Evolutionary conservation across 257 asterid species (phyloP), one percentile per base, ranked within the genome.

Genomic region (Lithospermum erythrorhizon): DNA sequence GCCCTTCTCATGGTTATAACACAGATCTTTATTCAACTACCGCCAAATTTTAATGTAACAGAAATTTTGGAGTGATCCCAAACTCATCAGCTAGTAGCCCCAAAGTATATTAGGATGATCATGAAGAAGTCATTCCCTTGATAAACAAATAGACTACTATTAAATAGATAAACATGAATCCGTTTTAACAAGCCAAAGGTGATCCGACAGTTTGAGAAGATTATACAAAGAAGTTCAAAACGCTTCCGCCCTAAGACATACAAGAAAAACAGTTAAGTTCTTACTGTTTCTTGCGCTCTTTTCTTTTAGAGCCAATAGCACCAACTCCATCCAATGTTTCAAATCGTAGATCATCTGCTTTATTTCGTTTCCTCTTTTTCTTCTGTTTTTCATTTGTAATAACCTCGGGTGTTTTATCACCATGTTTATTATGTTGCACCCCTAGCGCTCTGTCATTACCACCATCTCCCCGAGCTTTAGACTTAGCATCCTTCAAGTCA

Each of bases 241-340:
- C 41, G n/a, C 60, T 15, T 17, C 15, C 54, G 2, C 5, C 11
- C 37, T 55, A 27, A 27, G 6, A 21, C 59, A 61, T n/a, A 19
- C 30, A 49, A 6, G 18, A 21, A 22, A 35, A 64, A 20, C 9
- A n/a, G 24, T 57, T 9, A 68, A 25, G 59, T 21, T 20, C 95
- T 81, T 80, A 91, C 98, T 78, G 81, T 63, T 82, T 91, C 80
- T 73, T 85, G 66, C 86, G 95, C 72, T 91, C 96, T 76, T 84
- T 91, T 68, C 87, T 82, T 63, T 72, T 78, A 21, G 90, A 78
- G 68, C 79, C 82, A 72, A 70, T 67, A 70, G 60, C 76, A 57
- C 63, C 76, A 25, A 73, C 45, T 45, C 68, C 73, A 35, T 67
- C 87, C 47, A 65, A 22, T 27, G 72, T 57, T 63, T 76, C 84